Conservation (phyloP, 192 early-diverging fungal genomes). For the Mortierella antarctica region DNA sequence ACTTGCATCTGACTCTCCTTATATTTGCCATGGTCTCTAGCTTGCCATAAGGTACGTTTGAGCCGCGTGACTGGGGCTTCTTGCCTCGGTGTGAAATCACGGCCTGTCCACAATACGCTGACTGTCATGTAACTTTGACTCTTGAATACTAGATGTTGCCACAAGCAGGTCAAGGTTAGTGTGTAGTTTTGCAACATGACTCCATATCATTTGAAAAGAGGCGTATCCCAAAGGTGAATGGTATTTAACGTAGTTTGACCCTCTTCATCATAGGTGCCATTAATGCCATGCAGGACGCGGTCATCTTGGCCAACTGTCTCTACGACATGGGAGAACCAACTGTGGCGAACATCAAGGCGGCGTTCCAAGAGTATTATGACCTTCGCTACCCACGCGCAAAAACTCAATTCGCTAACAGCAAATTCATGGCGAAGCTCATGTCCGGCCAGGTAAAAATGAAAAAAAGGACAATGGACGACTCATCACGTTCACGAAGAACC, state of each 20-base stretch:
- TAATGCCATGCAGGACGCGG: conserved; percentile 7
- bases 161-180: conserved; percentile 2
- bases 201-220: no score
- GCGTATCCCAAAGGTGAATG: neutral
- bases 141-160: neutral
- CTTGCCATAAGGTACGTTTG: conserved; percentile 11
- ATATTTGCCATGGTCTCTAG: neutral
- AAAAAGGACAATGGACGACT: no score
- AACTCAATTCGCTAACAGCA: neutral
- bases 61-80: no score
- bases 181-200: no score
- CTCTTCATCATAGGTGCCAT: conserved; percentile 14
- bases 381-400: conserved; percentile 3
- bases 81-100: no score
- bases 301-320: conserved; percentile 2
- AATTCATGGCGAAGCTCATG: neutral
- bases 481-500: neutral
- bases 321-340: neutral
- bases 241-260: neutral
- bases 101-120: no score
- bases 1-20: neutral
- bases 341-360: neutral
- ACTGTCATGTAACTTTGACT: no score
- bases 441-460: neutral
- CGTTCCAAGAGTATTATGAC: neutral